These are phyloP conservation scores for Colletotrichum scovillei DNA, from an alignment of 2,329 filamentous ascomycete species.

Conservation along the genomic window DNA sequence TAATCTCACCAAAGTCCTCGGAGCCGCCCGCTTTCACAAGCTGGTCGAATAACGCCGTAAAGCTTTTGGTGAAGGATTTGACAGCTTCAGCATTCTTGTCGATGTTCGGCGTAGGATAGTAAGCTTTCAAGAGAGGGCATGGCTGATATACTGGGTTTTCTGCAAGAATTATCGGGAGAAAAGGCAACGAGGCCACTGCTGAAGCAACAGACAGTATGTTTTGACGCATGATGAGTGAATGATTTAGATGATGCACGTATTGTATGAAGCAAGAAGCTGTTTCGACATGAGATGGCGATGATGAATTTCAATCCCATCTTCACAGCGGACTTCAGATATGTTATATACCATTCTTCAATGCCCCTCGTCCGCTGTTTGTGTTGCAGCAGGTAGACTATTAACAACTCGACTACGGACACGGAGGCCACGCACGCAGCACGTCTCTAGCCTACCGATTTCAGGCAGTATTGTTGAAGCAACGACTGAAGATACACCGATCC, in stretches of 20 bases:
- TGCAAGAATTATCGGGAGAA: not conserved
- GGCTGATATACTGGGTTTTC: slow-evolving; percentile 31
- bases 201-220: not conserved
- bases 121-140: slow-evolving; percentile 37
- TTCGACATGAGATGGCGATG: not conserved
- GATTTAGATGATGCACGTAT: not conserved
- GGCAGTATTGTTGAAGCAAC: not conserved
- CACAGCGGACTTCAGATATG: not conserved
- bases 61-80: slow-evolving; percentile 31
- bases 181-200: not conserved
- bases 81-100: slow-evolving; percentile 23
- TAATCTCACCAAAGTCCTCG: slow-evolving; percentile 40
- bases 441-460: not conserved
- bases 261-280: not conserved
- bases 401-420: not conserved
- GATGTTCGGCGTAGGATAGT: slow-evolving; percentile 36
- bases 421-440: not conserved
- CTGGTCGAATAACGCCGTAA: slow-evolving; percentile 37
- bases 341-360: not conserved
- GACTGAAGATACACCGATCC: not conserved
- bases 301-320: not conserved
- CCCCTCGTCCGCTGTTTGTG: not conserved
- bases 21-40: slow-evolving; percentile 37
- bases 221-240: not conserved
- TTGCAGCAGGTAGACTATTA: not conserved